Evolutionary conservation across 306 rosid species (phyloP).

Genomic region (Pyrus bretschneideri): DNA sequence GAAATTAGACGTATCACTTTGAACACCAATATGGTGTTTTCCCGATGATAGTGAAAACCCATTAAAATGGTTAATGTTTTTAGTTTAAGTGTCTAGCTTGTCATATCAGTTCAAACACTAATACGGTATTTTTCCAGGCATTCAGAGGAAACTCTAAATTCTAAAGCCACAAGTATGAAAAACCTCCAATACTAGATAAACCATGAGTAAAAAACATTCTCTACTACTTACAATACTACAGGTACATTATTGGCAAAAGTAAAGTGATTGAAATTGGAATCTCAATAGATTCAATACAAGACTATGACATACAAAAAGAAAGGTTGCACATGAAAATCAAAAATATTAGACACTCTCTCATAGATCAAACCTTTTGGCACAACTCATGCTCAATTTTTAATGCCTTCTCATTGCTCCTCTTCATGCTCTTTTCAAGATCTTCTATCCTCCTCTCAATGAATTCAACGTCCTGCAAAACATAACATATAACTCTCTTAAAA

Average conservation of each 20-base stretch:
- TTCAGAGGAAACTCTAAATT: background rate
- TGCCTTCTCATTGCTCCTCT: conserved; percentile 98
- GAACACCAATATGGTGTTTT: background rate
- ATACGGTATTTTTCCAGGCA: background rate
- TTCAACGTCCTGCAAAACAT: conserved; percentile 64
- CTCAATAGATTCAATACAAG: background rate
- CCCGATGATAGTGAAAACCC: too few species aligned
- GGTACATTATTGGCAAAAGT: background rate
- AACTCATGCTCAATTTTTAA: conserved; percentile 81
- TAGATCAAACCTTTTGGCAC: conserved; percentile 58
- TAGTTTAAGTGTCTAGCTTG: background rate
- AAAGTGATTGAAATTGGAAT: too few species aligned
- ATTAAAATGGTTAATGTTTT: too few species aligned
- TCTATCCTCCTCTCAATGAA: conserved; percentile 75
- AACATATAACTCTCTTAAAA: conserved; percentile 12
- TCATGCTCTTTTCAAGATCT: conserved; percentile 96
- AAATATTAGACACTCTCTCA: background rate
- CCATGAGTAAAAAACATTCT: background rate
- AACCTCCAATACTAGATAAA: background rate
- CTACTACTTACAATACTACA: background rate
- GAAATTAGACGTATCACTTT: background rate
- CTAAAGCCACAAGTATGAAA: background rate
- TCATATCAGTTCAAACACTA: background rate
- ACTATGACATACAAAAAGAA: background rate
- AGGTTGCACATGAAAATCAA: background rate